Percentiles rank a stretch among this genome's conserved stretches.
phyloP scores from a whole-genome alignment of 139 green algal genomes.

The Chlamydomonas incerta region DNA sequence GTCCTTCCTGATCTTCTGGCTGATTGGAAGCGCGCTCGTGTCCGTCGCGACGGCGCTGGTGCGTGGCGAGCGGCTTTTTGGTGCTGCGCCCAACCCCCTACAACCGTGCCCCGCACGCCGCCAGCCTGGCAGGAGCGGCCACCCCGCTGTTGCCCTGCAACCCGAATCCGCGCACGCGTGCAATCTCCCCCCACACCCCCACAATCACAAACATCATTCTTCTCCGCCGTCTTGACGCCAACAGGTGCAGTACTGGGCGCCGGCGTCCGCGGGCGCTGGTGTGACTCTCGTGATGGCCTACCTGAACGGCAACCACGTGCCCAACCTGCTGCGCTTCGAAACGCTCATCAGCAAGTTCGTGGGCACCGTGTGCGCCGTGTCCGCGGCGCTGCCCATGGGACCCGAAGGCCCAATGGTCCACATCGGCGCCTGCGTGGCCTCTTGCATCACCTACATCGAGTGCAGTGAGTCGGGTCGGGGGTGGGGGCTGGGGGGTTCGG shows the following conservation, averaged over 20 bases:
- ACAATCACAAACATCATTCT: too few relatives aligned
- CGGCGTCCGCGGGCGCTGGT: conserved; percentile 80
- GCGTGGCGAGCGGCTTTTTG: not conserved
- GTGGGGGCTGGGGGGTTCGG: not conserved
- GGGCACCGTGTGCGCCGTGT: conserved; percentile 67
- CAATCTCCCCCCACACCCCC: too few relatives aligned
- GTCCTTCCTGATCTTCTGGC: conserved; percentile 54
- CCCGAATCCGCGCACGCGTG: too few relatives aligned
- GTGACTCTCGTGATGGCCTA: conserved; percentile 92
- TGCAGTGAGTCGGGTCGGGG: conserved; percentile 60
- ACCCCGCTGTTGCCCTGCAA: too few relatives aligned
- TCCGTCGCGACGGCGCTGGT: conserved; percentile 53
- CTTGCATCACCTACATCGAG: conserved; percentile 73
- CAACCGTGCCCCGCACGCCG: not conserved
- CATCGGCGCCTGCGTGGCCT: conserved; percentile 87
- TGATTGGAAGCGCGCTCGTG: conserved; percentile 54
- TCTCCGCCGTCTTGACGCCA: not conserved
- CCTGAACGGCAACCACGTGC: conserved; percentile 82
- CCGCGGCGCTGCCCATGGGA: conserved; percentile 70
- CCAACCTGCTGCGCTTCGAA: conserved; percentile 72
- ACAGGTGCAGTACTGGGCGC: conserved; percentile 84
- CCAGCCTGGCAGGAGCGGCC: too few relatives aligned
- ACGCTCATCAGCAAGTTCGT: conserved; percentile 80
- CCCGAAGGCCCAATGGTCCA: conserved; percentile 93
- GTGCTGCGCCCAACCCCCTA: not conserved